phyloP scores from a whole-genome alignment of 1,284 basidiomycete genomes.

The Microbotryomycetes sp. region DNA sequence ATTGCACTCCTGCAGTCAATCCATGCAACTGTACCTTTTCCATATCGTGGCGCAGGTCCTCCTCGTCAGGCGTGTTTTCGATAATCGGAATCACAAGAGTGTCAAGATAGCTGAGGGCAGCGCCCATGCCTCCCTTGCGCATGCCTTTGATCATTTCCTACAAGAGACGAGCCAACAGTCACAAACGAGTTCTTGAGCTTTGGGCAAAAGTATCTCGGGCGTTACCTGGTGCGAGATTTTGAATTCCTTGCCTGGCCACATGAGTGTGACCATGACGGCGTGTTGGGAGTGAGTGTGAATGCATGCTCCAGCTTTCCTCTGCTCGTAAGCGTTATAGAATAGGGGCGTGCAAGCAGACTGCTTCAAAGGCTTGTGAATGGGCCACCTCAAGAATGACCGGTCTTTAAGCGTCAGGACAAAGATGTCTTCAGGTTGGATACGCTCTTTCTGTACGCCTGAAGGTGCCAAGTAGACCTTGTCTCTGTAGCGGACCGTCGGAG shows the following conservation, averaged over 20 bases:
- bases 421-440: constrained; percentile 67
- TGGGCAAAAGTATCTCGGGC: no score
- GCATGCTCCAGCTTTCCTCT: constrained; percentile 66
- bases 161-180: constrained; percentile 5
- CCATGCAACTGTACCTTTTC: constrained; percentile 46
- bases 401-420: constrained; percentile 69
- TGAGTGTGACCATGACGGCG: constrained; percentile 66
- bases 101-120: constrained; percentile 68
- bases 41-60: constrained; percentile 78
- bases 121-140: constrained; percentile 61
- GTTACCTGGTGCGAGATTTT: constrained; percentile 63
- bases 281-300: constrained; percentile 77
- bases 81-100: constrained; percentile 80
- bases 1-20: neutral
- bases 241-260: constrained; percentile 62
- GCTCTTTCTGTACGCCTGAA: constrained; percentile 79
- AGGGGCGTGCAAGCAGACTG: constrained; percentile 55
- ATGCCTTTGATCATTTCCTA: constrained; percentile 80
- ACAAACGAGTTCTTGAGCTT: constrained; percentile 2
- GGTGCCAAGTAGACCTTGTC: constrained; percentile 77
- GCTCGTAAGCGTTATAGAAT: constrained; percentile 83
- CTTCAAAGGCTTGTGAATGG: constrained; percentile 47
- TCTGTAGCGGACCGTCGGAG: constrained; percentile 42
- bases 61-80: constrained; percentile 77
- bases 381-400: constrained; percentile 65